Conservation (phyloP, 805 yeast genomes). For the Ogataea ganodermae region DNA sequence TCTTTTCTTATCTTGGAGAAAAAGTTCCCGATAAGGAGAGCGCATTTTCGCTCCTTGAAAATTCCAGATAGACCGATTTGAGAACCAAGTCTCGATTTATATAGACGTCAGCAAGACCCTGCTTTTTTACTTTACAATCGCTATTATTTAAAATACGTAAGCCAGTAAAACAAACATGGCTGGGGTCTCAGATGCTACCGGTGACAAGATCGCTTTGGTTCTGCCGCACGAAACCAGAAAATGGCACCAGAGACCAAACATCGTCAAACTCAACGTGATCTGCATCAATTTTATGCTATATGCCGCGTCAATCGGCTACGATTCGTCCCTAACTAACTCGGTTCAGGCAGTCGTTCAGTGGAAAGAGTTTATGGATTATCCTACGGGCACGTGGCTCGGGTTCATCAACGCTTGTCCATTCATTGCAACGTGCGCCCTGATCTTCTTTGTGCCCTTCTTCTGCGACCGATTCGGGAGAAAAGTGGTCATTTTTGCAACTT, state of each 20-base stretch:
- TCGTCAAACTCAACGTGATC: conserved; percentile 15
- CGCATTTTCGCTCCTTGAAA: neutral
- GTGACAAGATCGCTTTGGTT: conserved; percentile 18
- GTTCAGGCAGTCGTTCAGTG: conserved; percentile 21
- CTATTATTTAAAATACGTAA: too few species aligned
- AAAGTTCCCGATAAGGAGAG: conserved; percentile 1
- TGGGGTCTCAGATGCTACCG: conserved; percentile 12
- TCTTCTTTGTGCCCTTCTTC: conserved; percentile 20
- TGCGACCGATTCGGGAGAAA: conserved; percentile 21
- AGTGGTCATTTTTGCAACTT: conserved; percentile 17
- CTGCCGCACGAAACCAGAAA: conserved; percentile 19
- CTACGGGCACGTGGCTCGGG: conserved; percentile 24
- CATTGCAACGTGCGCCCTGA: conserved; percentile 20
- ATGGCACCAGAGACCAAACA: conserved; percentile 25
- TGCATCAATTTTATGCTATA: conserved; percentile 19
- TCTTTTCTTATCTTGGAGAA: neutral
- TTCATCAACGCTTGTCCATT: conserved; percentile 23
- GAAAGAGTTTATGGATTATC: conserved; percentile 19
- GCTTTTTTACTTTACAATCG: too few species aligned
- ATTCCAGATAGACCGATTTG: neutral
- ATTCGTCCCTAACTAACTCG: conserved; percentile 23
- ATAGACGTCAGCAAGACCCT: too few species aligned
- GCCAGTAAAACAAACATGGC: neutral
- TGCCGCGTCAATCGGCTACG: conserved; percentile 25
- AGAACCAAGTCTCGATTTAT: too few species aligned